phyloP scores from a whole-genome alignment of 768 basidiomycete species.

The Russula ochroleuca region DNA sequence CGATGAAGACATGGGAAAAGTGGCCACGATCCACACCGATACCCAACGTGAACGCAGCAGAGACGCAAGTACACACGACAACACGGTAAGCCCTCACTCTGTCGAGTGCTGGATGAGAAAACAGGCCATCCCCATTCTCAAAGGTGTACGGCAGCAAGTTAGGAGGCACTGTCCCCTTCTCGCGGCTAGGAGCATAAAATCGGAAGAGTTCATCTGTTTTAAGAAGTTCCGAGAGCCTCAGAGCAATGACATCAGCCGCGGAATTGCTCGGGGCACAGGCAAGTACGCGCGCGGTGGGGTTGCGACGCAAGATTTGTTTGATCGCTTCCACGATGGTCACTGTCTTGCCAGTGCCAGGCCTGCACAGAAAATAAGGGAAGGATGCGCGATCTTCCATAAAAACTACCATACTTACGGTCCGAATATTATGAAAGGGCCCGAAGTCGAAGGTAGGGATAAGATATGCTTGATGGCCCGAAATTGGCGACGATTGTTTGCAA shows the following conservation, averaged over 20 bases:
- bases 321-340: conserved; percentile 63
- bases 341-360: conserved; percentile 66
- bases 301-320: conserved; percentile 44
- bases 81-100: conserved; percentile 41
- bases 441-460: conserved; percentile 16
- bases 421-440: conserved; percentile 55
- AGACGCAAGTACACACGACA: conserved; percentile 62
- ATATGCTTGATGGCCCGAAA: conserved; percentile 2
- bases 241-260: conserved; percentile 49
- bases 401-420: conserved; percentile 50
- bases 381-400: background rate
- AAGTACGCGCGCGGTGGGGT: conserved; percentile 47
- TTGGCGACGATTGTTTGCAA: conserved; percentile 9
- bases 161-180: conserved; percentile 39
- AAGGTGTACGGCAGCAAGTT: conserved; percentile 35
- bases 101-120: conserved; percentile 9
- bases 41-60: conserved; percentile 51
- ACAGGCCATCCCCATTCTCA: conserved; percentile 37
- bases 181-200: conserved; percentile 53
- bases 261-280: conserved; percentile 68
- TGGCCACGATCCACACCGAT: conserved; percentile 58
- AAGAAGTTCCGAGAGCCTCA: conserved; percentile 36
- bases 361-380: conserved; percentile 27
- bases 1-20: conserved; percentile 64
- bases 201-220: conserved; percentile 46